Conservation (phyloP, 129 eudicot genomes). For the Cynara cardunculus region DNA sequence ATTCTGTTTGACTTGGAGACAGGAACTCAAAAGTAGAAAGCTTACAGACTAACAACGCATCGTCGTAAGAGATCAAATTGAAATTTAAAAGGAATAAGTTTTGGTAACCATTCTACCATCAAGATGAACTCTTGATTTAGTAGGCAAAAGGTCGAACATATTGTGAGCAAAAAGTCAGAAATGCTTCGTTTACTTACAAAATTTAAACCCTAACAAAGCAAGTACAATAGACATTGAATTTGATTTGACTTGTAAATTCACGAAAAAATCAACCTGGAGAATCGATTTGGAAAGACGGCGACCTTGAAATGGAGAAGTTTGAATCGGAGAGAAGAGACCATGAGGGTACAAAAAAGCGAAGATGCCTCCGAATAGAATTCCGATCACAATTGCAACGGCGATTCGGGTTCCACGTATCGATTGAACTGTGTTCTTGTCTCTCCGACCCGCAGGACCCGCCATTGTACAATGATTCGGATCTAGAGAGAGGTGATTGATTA, state of each 20-base stretch:
- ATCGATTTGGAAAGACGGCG: conserved; percentile 45
- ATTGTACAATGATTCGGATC: conserved; percentile 12
- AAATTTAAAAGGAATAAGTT: background rate
- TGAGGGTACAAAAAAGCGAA: conserved; percentile 61
- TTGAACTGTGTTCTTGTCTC: conserved; percentile 44
- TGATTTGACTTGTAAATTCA: too few species aligned
- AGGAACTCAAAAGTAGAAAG: too few species aligned
- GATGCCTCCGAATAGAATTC: conserved; percentile 47
- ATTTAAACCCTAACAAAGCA: background rate
- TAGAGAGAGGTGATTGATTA: background rate
- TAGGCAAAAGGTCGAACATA: background rate
- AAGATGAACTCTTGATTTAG: background rate
- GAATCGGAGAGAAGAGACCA: conserved; percentile 42
- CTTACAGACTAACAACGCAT: background rate
- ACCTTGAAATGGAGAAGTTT: conserved; percentile 16
- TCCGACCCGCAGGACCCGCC: conserved; percentile 42
- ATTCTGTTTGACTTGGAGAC: background rate
- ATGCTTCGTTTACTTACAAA: background rate
- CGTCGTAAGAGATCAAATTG: background rate
- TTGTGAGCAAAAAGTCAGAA: conserved; percentile 2
- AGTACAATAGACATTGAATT: background rate
- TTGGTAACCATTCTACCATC: background rate
- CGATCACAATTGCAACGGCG: conserved; percentile 54
- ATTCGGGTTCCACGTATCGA: conserved; percentile 50
- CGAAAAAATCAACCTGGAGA: conserved; percentile 37